Evolutionary conservation across 169 alveolate species (phyloP).

Genomic region (Plasmodium gonderi): DNA sequence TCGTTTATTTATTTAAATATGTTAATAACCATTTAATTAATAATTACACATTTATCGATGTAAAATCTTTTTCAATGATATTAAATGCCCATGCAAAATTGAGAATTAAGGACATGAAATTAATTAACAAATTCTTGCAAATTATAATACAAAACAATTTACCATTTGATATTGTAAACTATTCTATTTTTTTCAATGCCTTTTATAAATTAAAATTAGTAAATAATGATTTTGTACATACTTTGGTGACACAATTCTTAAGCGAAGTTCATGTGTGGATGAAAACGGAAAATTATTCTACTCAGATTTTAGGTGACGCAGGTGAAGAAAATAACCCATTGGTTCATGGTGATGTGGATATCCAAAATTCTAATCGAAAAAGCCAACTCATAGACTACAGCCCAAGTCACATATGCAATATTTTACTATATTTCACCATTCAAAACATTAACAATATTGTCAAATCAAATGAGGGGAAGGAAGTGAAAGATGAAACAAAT

Average conservation of each 20-base stretch:
- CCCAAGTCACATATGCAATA: conserved; percentile 70
- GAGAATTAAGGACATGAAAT: conserved; percentile 68
- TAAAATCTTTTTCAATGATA: conserved; percentile 59
- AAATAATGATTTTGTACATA: conserved; percentile 10
- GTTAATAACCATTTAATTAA: conserved; percentile 60
- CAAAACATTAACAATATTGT: conserved; percentile 12
- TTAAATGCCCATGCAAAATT: conserved; percentile 73
- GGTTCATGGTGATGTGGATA: background rate
- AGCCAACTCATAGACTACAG: conserved; percentile 13
- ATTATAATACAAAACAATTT: conserved; percentile 38
- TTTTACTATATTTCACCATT: conserved; percentile 58
- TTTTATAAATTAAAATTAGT: conserved; percentile 52
- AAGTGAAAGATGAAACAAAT: background rate
- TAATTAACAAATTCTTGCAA: conserved; percentile 65
- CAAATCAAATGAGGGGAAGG: background rate
- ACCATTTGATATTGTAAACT: conserved; percentile 42
- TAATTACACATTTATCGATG: conserved; percentile 61
- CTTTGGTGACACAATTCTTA: conserved; percentile 12
- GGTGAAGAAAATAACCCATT: background rate
- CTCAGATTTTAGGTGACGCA: background rate
- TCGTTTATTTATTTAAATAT: conserved; percentile 58
- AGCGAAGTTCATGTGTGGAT: conserved; percentile 18
- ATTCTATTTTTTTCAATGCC: conserved; percentile 60
- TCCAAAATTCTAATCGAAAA: background rate
- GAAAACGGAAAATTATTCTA: background rate